Evolutionary conservation across 441 rosid species (phyloP).

Genomic region (Erodium trifolium): DNA sequence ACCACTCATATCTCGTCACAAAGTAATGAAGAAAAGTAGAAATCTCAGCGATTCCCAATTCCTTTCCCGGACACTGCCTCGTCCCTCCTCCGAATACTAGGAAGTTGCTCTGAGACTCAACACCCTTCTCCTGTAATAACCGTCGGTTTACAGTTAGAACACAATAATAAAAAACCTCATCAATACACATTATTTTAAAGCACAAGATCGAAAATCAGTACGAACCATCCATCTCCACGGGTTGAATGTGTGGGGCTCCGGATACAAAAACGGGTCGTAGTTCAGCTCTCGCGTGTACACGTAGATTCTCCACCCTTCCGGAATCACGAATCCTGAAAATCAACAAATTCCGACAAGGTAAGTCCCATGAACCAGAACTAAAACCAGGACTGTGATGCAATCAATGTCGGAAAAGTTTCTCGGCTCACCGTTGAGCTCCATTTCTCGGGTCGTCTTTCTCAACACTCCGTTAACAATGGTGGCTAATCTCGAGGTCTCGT

Average conservation of each 20-base stretch:
- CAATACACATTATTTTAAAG: background rate
- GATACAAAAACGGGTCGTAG: constrained; percentile 55
- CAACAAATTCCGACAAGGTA: background rate
- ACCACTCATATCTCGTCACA: constrained; percentile 82
- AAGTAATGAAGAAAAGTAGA: constrained; percentile 80
- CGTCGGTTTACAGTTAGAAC: background rate
- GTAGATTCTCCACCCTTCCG: constrained; percentile 91
- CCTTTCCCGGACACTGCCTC: constrained; percentile 84
- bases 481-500: constrained; percentile 85
- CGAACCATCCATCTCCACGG: constrained; percentile 66
- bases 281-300: constrained; percentile 82
- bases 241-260: constrained; percentile 67
- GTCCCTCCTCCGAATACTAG: constrained; percentile 76
- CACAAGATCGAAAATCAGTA: background rate
- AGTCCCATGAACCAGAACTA: too few relatives aligned
- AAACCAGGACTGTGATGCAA: too few relatives aligned
- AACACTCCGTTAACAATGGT: constrained; percentile 84
- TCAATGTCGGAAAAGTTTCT: too few relatives aligned
- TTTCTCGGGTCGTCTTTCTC: constrained; percentile 72
- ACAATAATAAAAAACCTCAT: too few relatives aligned
- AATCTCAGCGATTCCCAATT: constrained; percentile 70
- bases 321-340: constrained; percentile 60
- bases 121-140: constrained; percentile 46
- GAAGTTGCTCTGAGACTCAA: constrained; percentile 48
- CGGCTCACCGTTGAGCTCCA: constrained; percentile 66